Evolutionary conservation across 352 stramenopile genomes (phyloP), one percentile per base, ranked within the genome.

Genomic region (Phytophthora meadii): DNA sequence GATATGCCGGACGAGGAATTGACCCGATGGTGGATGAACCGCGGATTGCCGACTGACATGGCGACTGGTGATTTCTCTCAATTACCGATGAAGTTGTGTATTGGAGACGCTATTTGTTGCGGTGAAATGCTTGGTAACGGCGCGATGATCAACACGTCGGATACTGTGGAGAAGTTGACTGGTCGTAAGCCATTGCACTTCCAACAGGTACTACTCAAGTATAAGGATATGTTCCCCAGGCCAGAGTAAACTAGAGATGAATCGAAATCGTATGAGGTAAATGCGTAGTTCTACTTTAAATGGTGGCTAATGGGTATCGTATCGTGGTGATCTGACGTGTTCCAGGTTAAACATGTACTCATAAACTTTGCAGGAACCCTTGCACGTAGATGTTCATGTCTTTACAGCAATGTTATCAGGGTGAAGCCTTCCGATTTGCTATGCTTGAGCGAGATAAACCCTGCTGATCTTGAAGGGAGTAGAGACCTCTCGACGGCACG

Each of bases 1-100:
- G 56, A 71, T 52, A 75, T 75, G 67, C 37, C 61, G 7, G 67
- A 75, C 51, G 55, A 75, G 25, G 62, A 75, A 24, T 52, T 75
- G 5, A 49, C 30, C 17, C 41, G 65, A 50, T 75, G 56, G 61
- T 75, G 67, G 67, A 55, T 75, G 2, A 61, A 68, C 55, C 67
- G 25, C 32, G 61, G 67, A 9, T 50, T 75, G 45, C 67, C 67
- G 5, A 60, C 45, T 9, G 46, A 65, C 46, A 65, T 71, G 45
- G 64, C 58, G 24, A 69, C 61, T 1, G 67, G 64, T 7, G 58
- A 69, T 25, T 75, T 71, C 56, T 68, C 61, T 15, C 37, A 72
- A 12, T 51, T 75, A 4, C 68, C 62, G 0, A 75, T 75, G 68
- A 75, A 75, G 55, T 11, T 75, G 14, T 74, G 67, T 27, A 71